Evolutionary conservation across 2,329 filamentous ascomycete species (phyloP).

Genomic region (Botrytis paeoniae): DNA sequence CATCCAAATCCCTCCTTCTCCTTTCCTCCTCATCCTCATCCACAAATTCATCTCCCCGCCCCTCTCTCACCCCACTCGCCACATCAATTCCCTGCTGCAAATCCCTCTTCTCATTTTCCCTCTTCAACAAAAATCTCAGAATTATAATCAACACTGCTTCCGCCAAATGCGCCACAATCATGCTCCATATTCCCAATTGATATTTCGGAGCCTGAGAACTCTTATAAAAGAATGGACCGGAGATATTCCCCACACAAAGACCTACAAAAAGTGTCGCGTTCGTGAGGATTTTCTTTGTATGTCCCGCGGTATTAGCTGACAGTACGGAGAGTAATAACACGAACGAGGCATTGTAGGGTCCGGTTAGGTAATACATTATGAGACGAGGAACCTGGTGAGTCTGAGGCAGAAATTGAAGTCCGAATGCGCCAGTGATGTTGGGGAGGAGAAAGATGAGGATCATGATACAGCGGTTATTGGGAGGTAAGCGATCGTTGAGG

Average conservation of each 20-base stretch:
- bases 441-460: slow-evolving; percentile 55
- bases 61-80: neutral
- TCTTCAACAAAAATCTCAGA: neutral
- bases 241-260: slow-evolving; percentile 51
- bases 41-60: neutral
- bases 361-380: slow-evolving; percentile 48
- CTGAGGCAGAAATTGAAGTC: slow-evolving; percentile 44
- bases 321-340: slow-evolving; percentile 43
- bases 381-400: slow-evolving; percentile 46
- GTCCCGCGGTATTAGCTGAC: slow-evolving; percentile 57
- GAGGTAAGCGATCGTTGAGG: slow-evolving; percentile 50
- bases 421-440: slow-evolving; percentile 53
- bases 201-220: slow-evolving; percentile 8
- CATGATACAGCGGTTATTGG: slow-evolving; percentile 3
- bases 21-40: slow-evolving; percentile 5
- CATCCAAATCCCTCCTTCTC: slow-evolving; percentile 9
- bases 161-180: slow-evolving; percentile 6
- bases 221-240: slow-evolving; percentile 39
- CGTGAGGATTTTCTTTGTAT: slow-evolving; percentile 47
- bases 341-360: slow-evolving; percentile 24
- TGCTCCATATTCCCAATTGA: slow-evolving; percentile 5
- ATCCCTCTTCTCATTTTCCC: slow-evolving; percentile 8
- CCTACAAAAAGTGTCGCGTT: slow-evolving; percentile 45
- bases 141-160: neutral
- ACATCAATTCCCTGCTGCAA: neutral